Conservation (phyloP, 2,329 filamentous ascomycete species). For the Hymenoscyphus scutula region DNA sequence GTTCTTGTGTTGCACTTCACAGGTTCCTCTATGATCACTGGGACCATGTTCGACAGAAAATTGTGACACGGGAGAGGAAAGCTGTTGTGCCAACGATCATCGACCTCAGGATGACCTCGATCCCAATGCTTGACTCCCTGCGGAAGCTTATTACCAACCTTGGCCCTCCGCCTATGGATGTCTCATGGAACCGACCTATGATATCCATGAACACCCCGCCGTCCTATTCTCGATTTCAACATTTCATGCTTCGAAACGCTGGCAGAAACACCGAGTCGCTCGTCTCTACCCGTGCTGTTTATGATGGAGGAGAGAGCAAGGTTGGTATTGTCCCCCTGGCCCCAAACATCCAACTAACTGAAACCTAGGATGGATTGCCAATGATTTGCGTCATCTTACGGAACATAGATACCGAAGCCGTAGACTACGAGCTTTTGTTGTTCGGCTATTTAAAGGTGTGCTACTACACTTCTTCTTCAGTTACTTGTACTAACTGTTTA, state of each 20-base stretch:
- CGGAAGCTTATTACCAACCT: constrained; percentile 63
- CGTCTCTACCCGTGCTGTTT: constrained; percentile 62
- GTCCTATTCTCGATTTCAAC: constrained; percentile 66
- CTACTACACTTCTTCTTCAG: not conserved
- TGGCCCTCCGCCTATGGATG: constrained; percentile 64
- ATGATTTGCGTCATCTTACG: constrained; percentile 68
- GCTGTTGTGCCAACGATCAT: constrained; percentile 52
- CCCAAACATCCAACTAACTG: constrained; percentile 11
- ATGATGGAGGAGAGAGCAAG: constrained; percentile 70
- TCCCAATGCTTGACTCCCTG: constrained; percentile 58
- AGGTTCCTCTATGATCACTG: constrained; percentile 70
- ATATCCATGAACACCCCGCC: constrained; percentile 63
- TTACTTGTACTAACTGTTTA: constrained; percentile 7
- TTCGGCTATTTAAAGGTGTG: constrained; percentile 66
- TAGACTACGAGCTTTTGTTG: constrained; percentile 63
- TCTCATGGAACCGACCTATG: constrained; percentile 67
- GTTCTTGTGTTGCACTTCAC: constrained; percentile 67
- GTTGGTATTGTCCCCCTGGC: constrained; percentile 35
- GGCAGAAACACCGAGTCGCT: constrained; percentile 64
- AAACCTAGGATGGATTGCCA: constrained; percentile 57
- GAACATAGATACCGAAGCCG: constrained; percentile 63
- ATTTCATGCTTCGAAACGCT: constrained; percentile 70
- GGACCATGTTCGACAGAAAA: constrained; percentile 65
- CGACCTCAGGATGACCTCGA: constrained; percentile 50
- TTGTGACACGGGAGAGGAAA: constrained; percentile 58